phyloP scores from a whole-genome alignment of 2,329 filamentous ascomycete species.

The Xylaria digitata region DNA sequence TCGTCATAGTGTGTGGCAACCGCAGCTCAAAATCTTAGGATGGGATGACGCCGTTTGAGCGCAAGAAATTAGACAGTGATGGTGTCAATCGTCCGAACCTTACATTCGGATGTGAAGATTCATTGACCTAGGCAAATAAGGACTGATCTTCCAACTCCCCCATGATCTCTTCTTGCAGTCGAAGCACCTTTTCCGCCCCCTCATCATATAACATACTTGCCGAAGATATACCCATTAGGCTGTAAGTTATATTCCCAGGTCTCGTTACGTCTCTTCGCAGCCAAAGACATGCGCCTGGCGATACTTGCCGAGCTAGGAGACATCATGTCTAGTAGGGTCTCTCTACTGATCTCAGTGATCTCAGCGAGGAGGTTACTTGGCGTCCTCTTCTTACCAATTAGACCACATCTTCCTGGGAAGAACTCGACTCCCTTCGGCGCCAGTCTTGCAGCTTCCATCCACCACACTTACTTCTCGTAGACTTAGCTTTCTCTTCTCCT shows the following conservation, averaged over 20 bases:
- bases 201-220: constrained; percentile 33
- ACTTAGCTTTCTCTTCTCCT: constrained; percentile 5
- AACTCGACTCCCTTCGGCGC: constrained; percentile 20
- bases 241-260: constrained; percentile 29
- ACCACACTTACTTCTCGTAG: no score
- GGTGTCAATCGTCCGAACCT: constrained; percentile 53
- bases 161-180: constrained; percentile 34
- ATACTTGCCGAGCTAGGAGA: constrained; percentile 23
- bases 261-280: constrained; percentile 27
- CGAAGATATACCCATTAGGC: constrained; percentile 25
- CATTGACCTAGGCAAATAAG: constrained; percentile 32
- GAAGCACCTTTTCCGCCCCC: constrained; percentile 28
- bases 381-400: constrained; percentile 30
- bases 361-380: constrained; percentile 6
- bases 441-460: constrained; percentile 1
- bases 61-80: constrained; percentile 58
- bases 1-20: constrained; percentile 44
- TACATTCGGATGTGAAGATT: constrained; percentile 44
- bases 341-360: constrained; percentile 28
- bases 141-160: constrained; percentile 34
- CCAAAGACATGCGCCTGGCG: constrained; percentile 32
- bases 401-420: constrained; percentile 18
- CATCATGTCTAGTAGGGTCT: constrained; percentile 22
- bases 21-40: constrained; percentile 50
- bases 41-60: constrained; percentile 50